Evolutionary conservation across 371 early-diverging fungal species (phyloP).

Genomic region (Homolaphlyctis polyrhiza): DNA sequence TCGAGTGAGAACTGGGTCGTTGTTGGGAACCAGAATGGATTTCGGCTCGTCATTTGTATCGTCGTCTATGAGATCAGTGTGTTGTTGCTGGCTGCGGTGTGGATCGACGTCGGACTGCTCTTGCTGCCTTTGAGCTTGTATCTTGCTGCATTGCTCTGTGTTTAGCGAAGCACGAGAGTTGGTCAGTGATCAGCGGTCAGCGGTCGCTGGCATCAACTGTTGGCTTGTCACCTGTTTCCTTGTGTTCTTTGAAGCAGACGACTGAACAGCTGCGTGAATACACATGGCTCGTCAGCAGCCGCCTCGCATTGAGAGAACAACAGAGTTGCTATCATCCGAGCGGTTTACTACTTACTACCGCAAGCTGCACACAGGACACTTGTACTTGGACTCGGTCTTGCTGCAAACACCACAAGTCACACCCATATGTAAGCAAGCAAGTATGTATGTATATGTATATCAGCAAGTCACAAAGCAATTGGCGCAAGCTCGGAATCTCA

Average conservation of each 20-base stretch:
- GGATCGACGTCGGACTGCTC: neutral
- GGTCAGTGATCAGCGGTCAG: neutral
- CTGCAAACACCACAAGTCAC: constrained; percentile 7
- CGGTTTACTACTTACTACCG: neutral
- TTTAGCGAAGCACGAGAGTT: neutral
- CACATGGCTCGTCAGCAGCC: neutral
- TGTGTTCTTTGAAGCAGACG: constrained; percentile 1
- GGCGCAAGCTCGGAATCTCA: too few relatives aligned
- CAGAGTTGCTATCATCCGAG: neutral
- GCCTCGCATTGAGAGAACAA: neutral
- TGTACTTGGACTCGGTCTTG: constrained; percentile 3
- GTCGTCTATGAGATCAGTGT: neutral
- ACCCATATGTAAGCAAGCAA: too few relatives aligned
- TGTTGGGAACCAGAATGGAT: neutral
- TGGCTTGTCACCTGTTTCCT: neutral
- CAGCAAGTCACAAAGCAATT: too few relatives aligned
- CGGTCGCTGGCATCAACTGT: neutral
- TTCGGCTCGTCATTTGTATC: neutral
- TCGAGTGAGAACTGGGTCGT: neutral
- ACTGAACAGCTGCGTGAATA: neutral
- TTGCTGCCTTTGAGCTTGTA: too few relatives aligned
- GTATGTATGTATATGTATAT: too few relatives aligned
- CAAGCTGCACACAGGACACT: constrained; percentile 2
- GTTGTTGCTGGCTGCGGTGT: neutral
- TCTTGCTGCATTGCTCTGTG: neutral